Base-by-base conservation (phyloP, 73 alveolate genomes). In the Chromera velia region DNA sequence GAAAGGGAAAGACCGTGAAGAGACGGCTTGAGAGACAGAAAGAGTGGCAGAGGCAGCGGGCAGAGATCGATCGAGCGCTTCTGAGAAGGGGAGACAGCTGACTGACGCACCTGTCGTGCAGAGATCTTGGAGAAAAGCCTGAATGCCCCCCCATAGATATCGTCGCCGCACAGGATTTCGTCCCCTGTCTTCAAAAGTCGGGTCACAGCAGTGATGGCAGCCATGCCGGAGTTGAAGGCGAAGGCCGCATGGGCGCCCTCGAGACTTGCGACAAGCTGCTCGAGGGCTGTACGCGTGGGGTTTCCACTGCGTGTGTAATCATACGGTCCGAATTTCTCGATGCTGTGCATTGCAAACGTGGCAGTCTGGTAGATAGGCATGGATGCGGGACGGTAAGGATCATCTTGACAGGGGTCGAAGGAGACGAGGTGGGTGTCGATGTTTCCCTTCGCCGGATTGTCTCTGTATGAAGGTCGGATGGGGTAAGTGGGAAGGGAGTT, bases 141-240 rank as follows among this genome's bases (percentile, higher is more conserved):
- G 63, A 87, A 83, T 28, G 98, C 93, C 24, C 99, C 99, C 17
- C 99, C 99, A 78, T 94, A 94, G 32, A 94, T 93, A 81, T 94
- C 99, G 79, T 94, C 97, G 68, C 88, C 75, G 67, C 91, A 82
- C 31, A 94, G 70, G 40, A 94, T 86, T 78, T 94, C 95, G 49
- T 92, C 95, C n/a, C 97, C 97, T 24, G 87, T 76, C 26, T 40
- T 4, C 55, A 40, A 4, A 40, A 86, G 46, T 32, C 81, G 70
- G 33, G 76, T 28, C 64, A 71, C 22, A 0, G 85, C 75, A 9
- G 34, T 45, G 19, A 83, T 82, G 29, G 94, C 85, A 9, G 94
- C 92, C 82, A 81, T 74, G 1, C 97, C 97, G 32, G 88, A 47
- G 83, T 90, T 47, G 75, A 79, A 74, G 18, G 92, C 92, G 31